Evolutionary conservation across 371 early-diverging fungal genomes (phyloP).

Genomic region (Rhizopus microsporus): DNA sequence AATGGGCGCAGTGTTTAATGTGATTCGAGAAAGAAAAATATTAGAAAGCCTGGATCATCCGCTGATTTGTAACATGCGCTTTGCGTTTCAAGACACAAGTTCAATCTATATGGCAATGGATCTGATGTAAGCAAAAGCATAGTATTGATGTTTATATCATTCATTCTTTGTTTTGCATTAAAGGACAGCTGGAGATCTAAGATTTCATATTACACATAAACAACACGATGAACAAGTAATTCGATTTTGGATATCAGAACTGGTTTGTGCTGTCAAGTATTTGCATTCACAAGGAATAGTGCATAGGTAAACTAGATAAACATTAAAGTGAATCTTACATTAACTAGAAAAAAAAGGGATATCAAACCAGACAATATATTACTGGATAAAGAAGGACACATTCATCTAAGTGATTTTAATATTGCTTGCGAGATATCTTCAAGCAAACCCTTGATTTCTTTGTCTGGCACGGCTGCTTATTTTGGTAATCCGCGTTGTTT

Average conservation of each 20-base stretch:
- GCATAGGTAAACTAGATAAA: constrained; percentile 49
- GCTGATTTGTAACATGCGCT: constrained; percentile 73
- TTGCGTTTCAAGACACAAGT: constrained; percentile 77
- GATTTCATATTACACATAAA: constrained; percentile 68
- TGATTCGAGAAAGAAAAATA: constrained; percentile 73
- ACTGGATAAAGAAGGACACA: constrained; percentile 67
- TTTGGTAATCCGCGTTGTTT: constrained; percentile 53
- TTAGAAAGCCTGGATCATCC: constrained; percentile 73
- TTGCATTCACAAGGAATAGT: constrained; percentile 71
- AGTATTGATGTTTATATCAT: constrained; percentile 2
- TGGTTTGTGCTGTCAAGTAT: constrained; percentile 67
- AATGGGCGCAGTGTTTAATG: constrained; percentile 66
- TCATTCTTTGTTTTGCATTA: neutral
- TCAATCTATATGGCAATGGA: constrained; percentile 83
- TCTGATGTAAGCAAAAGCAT: constrained; percentile 55
- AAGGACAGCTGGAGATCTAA: constrained; percentile 78
- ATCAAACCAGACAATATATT: constrained; percentile 81
- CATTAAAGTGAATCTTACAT: constrained; percentile 1
- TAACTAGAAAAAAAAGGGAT: constrained; percentile 43
- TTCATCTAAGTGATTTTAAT: constrained; percentile 75
- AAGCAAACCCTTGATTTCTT: constrained; percentile 50
- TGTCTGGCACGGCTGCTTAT: constrained; percentile 72
- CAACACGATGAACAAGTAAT: constrained; percentile 63
- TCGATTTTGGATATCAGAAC: constrained; percentile 72
- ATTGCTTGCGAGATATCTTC: constrained; percentile 57